These are phyloP conservation scores for Termitomyces sp. DNA, from an alignment of 768 basidiomycete species.

Conservation along the genomic window DNA sequence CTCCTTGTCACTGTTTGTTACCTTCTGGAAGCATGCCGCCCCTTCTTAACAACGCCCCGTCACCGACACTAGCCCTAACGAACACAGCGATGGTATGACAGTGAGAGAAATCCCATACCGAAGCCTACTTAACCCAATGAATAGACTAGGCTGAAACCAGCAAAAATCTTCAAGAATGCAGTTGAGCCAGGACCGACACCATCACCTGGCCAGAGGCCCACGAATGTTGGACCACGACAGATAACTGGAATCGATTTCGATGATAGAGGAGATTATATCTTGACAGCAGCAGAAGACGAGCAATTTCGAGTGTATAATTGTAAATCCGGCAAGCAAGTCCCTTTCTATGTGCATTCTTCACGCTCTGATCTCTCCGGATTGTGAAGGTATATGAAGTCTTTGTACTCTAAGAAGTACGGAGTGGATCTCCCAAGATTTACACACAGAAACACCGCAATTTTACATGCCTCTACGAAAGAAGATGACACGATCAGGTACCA, in stretches of 20 bases:
- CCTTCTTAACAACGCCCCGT: conserved; percentile 27
- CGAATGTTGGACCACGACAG: conserved; percentile 54
- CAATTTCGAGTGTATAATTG: conserved; percentile 86
- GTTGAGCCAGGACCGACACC: conserved; percentile 60
- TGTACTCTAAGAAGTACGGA: conserved; percentile 96
- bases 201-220: conserved; percentile 37
- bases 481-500: conserved; percentile 95
- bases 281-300: conserved; percentile 92
- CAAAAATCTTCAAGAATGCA: conserved; percentile 82
- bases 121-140: conserved; percentile 8
- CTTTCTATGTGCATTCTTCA: conserved; percentile 19
- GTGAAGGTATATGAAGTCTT: conserved; percentile 67
- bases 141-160: conserved; percentile 78
- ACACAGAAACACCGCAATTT: conserved; percentile 79
- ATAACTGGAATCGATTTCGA: conserved; percentile 92
- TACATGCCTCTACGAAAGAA: conserved; percentile 93
- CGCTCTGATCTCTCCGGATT: conserved; percentile 13
- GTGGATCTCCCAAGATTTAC: conserved; percentile 94
- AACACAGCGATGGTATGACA: conserved; percentile 50
- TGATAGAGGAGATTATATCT: conserved; percentile 79
- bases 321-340: conserved; percentile 89
- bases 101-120: conserved; percentile 7
- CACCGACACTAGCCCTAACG: conserved; percentile 41
- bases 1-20: too few species aligned
- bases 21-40: conserved; percentile 34